Conservation (phyloP, 2,329 filamentous ascomycete species). For the Botrytis elliptica region DNA sequence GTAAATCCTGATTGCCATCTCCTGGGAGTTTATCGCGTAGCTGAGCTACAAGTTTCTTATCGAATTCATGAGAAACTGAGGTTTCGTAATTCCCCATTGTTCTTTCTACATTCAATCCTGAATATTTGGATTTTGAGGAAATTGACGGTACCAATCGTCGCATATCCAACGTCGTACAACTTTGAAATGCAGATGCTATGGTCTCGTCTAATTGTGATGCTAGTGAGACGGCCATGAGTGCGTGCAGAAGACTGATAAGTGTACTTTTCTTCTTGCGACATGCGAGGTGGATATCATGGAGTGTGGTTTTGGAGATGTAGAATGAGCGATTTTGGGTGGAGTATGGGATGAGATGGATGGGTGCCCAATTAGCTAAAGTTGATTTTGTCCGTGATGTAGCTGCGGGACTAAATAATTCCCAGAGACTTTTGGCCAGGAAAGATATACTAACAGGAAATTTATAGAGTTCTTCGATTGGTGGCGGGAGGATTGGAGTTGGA, state of each 20-base stretch:
- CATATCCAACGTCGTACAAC: background rate
- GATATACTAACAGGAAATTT: background rate
- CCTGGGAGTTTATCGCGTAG: background rate
- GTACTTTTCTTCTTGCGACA: background rate
- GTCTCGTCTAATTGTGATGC: background rate
- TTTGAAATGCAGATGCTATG: background rate
- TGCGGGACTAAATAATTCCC: background rate
- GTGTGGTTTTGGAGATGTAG: background rate
- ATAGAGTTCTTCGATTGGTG: background rate
- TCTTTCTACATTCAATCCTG: background rate
- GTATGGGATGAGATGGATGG: background rate
- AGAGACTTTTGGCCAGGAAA: background rate
- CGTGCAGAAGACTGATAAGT: background rate
- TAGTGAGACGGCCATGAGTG: background rate
- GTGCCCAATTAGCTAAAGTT: background rate
- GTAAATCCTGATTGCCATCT: background rate
- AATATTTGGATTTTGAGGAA: accelerated
- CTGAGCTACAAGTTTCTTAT: background rate
- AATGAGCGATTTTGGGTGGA: background rate
- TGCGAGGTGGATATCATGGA: background rate
- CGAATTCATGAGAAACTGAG: background rate
- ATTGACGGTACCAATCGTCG: background rate
- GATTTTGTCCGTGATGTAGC: background rate
- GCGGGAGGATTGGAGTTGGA: background rate
- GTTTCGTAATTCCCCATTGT: background rate